phyloP scores from a whole-genome alignment of 148 eudicot species.

The Camellia granthamiana region DNA sequence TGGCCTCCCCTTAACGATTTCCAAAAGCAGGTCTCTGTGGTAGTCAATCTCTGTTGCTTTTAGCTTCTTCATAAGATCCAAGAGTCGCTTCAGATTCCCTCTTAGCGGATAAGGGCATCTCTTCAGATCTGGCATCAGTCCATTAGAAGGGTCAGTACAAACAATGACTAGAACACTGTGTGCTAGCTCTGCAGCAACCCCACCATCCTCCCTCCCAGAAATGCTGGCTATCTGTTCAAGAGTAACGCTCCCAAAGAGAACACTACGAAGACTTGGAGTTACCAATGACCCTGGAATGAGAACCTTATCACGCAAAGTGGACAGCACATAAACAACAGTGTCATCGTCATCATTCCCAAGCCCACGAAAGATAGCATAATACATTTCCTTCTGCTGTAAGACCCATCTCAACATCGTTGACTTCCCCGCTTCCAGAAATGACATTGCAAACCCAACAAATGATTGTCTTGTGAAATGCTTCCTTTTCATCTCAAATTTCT shows the following conservation, averaged over 20 bases:
- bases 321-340: slow-evolving; percentile 67
- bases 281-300: slow-evolving; percentile 68
- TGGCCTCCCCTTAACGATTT: slow-evolving; percentile 69
- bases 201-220: slow-evolving; percentile 60
- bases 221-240: slow-evolving; percentile 67
- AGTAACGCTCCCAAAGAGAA: slow-evolving; percentile 88
- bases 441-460: slow-evolving; percentile 83
- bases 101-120: slow-evolving; percentile 58
- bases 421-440: slow-evolving; percentile 88
- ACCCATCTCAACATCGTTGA: slow-evolving; percentile 76
- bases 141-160: slow-evolving; percentile 87
- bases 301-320: slow-evolving; percentile 71
- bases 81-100: slow-evolving; percentile 72
- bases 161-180: slow-evolving; percentile 62
- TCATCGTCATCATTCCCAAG: slow-evolving; percentile 86
- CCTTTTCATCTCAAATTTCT: slow-evolving; percentile 31
- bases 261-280: slow-evolving; percentile 86
- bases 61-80: slow-evolving; percentile 88
- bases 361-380: slow-evolving; percentile 74
- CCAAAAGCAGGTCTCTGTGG: slow-evolving; percentile 71
- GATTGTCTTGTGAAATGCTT: slow-evolving; percentile 64
- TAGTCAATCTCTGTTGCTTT: slow-evolving; percentile 63
- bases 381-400: slow-evolving; percentile 79
- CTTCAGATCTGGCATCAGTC: slow-evolving; percentile 82
- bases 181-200: slow-evolving; percentile 59